Conservation (phyloP, 1,139 yeast genomes). For the Wickerhamomyces sp. region DNA sequence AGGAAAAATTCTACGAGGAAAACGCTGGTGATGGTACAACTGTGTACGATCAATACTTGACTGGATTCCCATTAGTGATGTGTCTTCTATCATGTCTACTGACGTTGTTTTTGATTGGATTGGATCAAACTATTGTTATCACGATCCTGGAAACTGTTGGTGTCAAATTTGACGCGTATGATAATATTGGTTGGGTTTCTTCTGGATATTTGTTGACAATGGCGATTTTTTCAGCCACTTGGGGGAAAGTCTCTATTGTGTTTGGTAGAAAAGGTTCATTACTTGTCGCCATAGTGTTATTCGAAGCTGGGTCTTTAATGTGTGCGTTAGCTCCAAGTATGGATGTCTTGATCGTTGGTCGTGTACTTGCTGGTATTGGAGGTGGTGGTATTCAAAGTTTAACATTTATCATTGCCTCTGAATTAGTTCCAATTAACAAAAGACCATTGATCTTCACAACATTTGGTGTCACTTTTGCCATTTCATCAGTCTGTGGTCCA, state of each 20-base stretch:
- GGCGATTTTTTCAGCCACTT: slow-evolving; percentile 52
- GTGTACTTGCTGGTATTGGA: slow-evolving; percentile 69
- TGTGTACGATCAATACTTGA: slow-evolving; percentile 43
- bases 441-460: slow-evolving; percentile 48
- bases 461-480: slow-evolving; percentile 48
- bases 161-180: slow-evolving; percentile 45
- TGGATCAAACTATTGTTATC: slow-evolving; percentile 64
- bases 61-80: slow-evolving; percentile 37
- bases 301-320: slow-evolving; percentile 59
- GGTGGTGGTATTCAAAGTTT: slow-evolving; percentile 66
- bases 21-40: slow-evolving; percentile 58
- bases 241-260: slow-evolving; percentile 57
- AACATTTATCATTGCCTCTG: slow-evolving; percentile 55
- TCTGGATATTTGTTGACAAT: slow-evolving; percentile 57
- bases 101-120: slow-evolving; percentile 54
- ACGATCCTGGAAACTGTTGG: slow-evolving; percentile 56
- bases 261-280: slow-evolving; percentile 56
- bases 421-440: slow-evolving; percentile 53
- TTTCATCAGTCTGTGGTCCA: slow-evolving; percentile 62
- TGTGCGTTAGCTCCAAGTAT: slow-evolving; percentile 53
- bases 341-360: slow-evolving; percentile 62
- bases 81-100: slow-evolving; percentile 43
- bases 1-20: slow-evolving; percentile 13
- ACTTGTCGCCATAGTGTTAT: slow-evolving; percentile 45
- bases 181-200: slow-evolving; percentile 56